Conservation (phyloP, 192 early-diverging fungal genomes). For the Coemansia brasiliensis region DNA sequence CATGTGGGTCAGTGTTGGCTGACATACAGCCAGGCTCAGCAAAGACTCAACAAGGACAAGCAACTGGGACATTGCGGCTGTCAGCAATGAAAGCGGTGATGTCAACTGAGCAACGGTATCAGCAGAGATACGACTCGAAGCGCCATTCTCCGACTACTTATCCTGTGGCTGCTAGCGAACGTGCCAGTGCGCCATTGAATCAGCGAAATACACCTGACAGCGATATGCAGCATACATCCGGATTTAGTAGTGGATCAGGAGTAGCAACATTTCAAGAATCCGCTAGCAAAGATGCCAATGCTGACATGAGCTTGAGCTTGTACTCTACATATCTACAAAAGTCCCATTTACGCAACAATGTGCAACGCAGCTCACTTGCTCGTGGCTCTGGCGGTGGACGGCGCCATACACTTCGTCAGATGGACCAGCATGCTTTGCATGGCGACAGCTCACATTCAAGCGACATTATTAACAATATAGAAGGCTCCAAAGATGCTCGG, state of each 20-base stretch:
- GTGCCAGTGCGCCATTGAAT: neutral
- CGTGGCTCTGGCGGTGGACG: slow-evolving; percentile 8
- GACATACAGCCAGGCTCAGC: neutral
- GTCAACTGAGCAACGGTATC: slow-evolving; percentile 2
- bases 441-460: neutral
- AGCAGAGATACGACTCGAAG: neutral
- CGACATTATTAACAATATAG: neutral
- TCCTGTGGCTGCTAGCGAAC: neutral
- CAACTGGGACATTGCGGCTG: neutral
- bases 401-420: slow-evolving; percentile 16
- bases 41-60: neutral
- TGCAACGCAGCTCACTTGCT: slow-evolving; percentile 10
- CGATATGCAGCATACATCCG: too few relatives aligned
- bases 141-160: neutral
- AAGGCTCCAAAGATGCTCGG: neutral
- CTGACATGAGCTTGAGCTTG: slow-evolving; percentile 21
- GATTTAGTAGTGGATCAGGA: neutral
- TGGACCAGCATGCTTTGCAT: slow-evolving; percentile 6
- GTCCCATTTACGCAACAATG: slow-evolving; percentile 51
- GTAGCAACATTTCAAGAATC: neutral
- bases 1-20: neutral
- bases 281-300: neutral
- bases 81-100: slow-evolving; percentile 3
- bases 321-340: slow-evolving; percentile 54
- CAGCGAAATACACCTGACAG: neutral